These are phyloP conservation scores for Jamesozyma jinghongensis DNA, from an alignment of 805 yeast genomes.

Conservation along the genomic window DNA sequence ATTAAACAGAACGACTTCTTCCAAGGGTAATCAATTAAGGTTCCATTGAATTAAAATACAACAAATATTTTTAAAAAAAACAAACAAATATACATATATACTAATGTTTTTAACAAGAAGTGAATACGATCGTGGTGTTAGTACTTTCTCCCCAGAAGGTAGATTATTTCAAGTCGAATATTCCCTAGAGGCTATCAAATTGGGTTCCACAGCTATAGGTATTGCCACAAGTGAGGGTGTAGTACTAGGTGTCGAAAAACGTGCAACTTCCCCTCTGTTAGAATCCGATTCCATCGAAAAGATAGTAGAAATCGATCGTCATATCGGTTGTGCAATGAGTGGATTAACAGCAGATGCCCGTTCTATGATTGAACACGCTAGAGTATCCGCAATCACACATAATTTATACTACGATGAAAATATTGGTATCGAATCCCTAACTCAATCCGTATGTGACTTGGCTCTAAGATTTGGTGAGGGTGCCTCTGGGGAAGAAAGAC, in stretches of 20 bases:
- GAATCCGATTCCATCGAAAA: conserved; percentile 94
- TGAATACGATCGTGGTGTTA: conserved; percentile 98
- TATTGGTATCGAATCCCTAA: conserved; percentile 83
- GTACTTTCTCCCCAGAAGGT: conserved; percentile 98
- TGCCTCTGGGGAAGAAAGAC: conserved; percentile 86
- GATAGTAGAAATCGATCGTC: conserved; percentile 87
- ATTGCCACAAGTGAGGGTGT: conserved; percentile 94
- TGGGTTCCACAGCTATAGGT: conserved; percentile 91
- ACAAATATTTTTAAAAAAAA: too few relatives aligned
- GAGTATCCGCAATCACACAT: conserved; percentile 83
- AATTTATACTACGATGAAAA: conserved; percentile 84
- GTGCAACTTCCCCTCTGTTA: conserved; percentile 85
- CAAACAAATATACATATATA: not conserved
- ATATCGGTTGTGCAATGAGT: conserved; percentile 97
- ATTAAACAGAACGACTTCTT: too few relatives aligned
- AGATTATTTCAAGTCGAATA: conserved; percentile 96
- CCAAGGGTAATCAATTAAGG: too few relatives aligned
- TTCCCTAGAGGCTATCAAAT: conserved; percentile 92
- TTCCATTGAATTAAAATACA: too few relatives aligned
- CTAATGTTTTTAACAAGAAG: conserved; percentile 95
- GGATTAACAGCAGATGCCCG: conserved; percentile 98
- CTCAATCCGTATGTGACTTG: conserved; percentile 94
- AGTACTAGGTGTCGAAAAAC: conserved; percentile 90
- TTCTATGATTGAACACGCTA: conserved; percentile 96
- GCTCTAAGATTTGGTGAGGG: conserved; percentile 97